These are phyloP conservation scores for Phytophthora pisi DNA, from an alignment of 352 stramenopile genomes.

Conservation along the genomic window DNA sequence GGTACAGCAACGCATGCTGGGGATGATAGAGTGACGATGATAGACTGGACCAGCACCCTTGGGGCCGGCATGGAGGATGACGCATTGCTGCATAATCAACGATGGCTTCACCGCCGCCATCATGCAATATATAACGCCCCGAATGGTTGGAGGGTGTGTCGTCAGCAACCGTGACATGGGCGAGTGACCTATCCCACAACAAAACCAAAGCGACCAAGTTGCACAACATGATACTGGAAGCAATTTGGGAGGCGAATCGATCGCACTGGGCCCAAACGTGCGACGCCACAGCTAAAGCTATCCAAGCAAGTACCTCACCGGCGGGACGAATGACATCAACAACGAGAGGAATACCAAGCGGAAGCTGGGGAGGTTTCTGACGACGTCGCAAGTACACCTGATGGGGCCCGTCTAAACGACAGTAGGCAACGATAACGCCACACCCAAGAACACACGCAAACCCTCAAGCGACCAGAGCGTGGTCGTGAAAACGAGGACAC, in stretches of 20 bases:
- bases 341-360: neutral
- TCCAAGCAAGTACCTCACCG: neutral
- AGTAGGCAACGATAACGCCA: too few species aligned
- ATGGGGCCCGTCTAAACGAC: too few species aligned
- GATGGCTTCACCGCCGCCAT: neutral
- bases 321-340: neutral
- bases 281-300: neutral
- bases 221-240: neutral
- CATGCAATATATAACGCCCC: neutral
- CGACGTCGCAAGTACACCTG: too few species aligned
- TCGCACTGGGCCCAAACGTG: neutral
- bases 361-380: too few species aligned
- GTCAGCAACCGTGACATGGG: neutral
- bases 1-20: neutral
- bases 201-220: neutral
- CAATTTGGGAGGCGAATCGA: neutral
- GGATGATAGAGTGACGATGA: neutral
- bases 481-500: too few species aligned
- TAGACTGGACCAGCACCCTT: neutral
- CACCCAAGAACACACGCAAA: too few species aligned
- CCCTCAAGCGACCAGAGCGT: too few species aligned
- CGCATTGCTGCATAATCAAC: neutral
- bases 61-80: too few species aligned
- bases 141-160: neutral
- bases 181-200: neutral